phyloP scores from a whole-genome alignment of 371 early-diverging fungal genomes.

The Lichtheimia ramosa region DNA sequence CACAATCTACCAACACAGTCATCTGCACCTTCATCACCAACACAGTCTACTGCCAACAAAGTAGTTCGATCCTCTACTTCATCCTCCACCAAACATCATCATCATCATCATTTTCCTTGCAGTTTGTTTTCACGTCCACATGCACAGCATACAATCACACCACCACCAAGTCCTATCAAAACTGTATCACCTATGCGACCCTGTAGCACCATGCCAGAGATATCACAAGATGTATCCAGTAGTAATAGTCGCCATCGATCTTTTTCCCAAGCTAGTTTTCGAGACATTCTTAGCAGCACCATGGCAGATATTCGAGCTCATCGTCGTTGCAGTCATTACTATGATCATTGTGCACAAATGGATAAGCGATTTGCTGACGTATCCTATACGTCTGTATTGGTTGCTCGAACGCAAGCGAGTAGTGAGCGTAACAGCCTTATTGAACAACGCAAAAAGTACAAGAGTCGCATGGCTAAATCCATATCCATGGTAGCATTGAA shows the following conservation, averaged over 20 bases:
- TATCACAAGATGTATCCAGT: neutral
- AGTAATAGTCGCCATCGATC: neutral
- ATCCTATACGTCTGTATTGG: conserved; percentile 17
- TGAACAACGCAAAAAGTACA: conserved; percentile 14
- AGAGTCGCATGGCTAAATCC: conserved; percentile 20
- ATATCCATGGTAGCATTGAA: conserved; percentile 18
- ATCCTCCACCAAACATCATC: too few species aligned
- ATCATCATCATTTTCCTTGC: neutral
- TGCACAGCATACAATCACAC: neutral
- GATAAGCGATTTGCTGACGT: conserved; percentile 28
- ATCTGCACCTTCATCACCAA: conserved; percentile 4
- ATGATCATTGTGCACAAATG: conserved; percentile 11
- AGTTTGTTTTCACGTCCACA: conserved; percentile 7
- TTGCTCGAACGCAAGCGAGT: conserved; percentile 21
- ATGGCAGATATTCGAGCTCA: conserved; percentile 21
- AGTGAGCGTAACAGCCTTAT: conserved; percentile 14
- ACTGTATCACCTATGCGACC: neutral
- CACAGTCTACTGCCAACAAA: neutral
- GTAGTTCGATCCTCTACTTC: too few species aligned
- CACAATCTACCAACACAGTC: neutral
- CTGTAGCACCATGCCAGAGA: neutral
- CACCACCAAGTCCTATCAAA: neutral
- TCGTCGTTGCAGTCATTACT: conserved; percentile 18
- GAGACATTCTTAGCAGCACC: conserved; percentile 16
- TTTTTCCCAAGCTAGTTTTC: conserved; percentile 14